These are phyloP conservation scores for Aureobasidium zeae DNA, from an alignment of 2,329 filamentous ascomycete species.

Conservation along the genomic window DNA sequence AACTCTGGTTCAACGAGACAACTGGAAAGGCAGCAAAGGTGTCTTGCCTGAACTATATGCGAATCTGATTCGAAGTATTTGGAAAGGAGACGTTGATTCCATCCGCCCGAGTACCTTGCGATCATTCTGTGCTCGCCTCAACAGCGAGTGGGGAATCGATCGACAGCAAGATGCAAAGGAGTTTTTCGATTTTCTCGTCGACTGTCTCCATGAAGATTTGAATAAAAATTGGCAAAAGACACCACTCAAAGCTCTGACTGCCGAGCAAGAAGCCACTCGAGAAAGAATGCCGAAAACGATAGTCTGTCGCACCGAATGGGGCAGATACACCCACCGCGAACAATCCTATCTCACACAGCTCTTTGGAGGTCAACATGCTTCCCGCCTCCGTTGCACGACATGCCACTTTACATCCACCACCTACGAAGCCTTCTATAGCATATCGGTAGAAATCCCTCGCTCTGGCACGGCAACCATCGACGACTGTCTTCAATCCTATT, in stretches of 20 bases:
- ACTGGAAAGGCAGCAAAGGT: slow-evolving; percentile 58
- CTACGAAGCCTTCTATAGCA: slow-evolving; percentile 61
- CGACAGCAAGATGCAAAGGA: slow-evolving; percentile 88
- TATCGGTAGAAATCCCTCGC: slow-evolving; percentile 60
- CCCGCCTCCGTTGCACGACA: slow-evolving; percentile 50
- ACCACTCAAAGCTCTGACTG: slow-evolving; percentile 49
- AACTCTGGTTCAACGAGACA: slow-evolving; percentile 48
- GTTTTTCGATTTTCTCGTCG: slow-evolving; percentile 73
- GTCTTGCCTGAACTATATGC: slow-evolving; percentile 54
- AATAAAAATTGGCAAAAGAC: slow-evolving; percentile 56
- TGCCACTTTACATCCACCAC: slow-evolving; percentile 56
- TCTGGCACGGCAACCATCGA: slow-evolving; percentile 52
- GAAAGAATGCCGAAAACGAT: slow-evolving; percentile 53
- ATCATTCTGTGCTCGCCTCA: slow-evolving; percentile 55
- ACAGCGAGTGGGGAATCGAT: slow-evolving; percentile 59
- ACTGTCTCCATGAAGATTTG: slow-evolving; percentile 77
- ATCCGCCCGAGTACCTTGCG: slow-evolving; percentile 40
- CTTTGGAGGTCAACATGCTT: slow-evolving; percentile 65
- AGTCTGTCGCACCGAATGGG: slow-evolving; percentile 68
- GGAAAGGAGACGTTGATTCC: slow-evolving; percentile 47
- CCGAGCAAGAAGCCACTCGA: slow-evolving; percentile 50
- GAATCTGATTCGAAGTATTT: slow-evolving; percentile 52
- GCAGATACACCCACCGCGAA: slow-evolving; percentile 57
- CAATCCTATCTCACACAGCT: slow-evolving; percentile 68
- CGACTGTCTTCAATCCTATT: slow-evolving; percentile 62